These are phyloP conservation scores for Pseudogymnoascus sp. DNA, from an alignment of 2,329 filamentous ascomycete genomes.

Conservation along the genomic window DNA sequence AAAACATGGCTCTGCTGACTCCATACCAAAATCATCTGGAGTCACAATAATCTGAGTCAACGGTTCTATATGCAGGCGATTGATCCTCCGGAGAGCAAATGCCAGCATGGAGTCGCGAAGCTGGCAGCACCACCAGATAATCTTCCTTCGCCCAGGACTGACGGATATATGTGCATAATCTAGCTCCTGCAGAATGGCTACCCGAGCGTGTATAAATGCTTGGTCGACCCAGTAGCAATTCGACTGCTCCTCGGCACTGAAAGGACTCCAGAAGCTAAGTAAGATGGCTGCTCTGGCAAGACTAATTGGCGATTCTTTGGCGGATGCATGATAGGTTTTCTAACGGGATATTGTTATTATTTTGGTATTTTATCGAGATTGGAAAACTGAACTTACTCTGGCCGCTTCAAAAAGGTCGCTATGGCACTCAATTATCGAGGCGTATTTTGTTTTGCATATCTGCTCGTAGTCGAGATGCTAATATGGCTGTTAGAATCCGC, in stretches of 20 bases:
- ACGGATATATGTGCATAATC: background rate
- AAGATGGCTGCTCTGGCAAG: conserved; percentile 10
- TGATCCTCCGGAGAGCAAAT: conserved; percentile 7
- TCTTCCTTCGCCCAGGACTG: conserved; percentile 1
- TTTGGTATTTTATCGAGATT: background rate
- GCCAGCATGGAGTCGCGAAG: conserved; percentile 10
- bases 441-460: conserved; percentile 9
- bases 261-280: conserved; percentile 12
- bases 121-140: conserved; percentile 11
- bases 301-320: conserved; percentile 8
- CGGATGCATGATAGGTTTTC: conserved; percentile 10
- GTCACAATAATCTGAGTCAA: conserved; percentile 1
- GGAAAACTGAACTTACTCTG: conserved; percentile 1
- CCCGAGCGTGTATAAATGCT: conserved; percentile 9
- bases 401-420: conserved; percentile 2
- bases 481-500: background rate
- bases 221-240: conserved; percentile 12
- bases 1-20: conserved; percentile 3
- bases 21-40: conserved; percentile 2
- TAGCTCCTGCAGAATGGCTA: conserved; percentile 2
- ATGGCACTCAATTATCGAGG: conserved; percentile 11
- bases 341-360: background rate
- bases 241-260: conserved; percentile 9
- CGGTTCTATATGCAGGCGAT: conserved; percentile 1
- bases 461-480: conserved; percentile 11